A percentile compares a stretch with the other conserved stretches of the same genome.
phyloP scores from a whole-genome alignment of 331 rosid species.

The Pyracantha coccinea region DNA sequence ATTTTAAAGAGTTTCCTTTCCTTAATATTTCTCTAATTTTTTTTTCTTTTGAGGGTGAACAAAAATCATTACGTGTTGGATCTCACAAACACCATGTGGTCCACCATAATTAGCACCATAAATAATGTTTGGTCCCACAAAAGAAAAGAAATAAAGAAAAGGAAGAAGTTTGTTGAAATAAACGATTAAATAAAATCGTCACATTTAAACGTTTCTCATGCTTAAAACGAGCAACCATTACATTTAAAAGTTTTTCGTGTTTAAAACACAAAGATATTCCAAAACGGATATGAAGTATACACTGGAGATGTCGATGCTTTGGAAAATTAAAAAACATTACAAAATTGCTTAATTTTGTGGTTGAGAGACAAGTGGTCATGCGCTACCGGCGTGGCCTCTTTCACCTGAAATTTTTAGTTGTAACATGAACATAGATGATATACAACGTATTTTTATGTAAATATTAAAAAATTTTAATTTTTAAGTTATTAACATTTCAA shows the following conservation, averaged over 20 bases:
- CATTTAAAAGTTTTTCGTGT: no score
- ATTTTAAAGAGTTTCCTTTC: accelerated
- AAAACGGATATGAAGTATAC: background rate
- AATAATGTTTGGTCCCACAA: background rate
- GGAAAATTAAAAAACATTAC: background rate
- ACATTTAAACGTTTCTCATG: no score
- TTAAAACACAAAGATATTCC: background rate
- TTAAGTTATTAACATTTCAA: no score
- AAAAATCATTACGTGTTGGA: no score
- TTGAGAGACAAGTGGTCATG: background rate
- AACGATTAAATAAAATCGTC: no score
- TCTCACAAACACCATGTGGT: background rate
- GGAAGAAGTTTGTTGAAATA: background rate
- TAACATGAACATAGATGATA: no score
- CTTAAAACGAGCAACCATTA: no score
- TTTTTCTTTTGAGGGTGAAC: background rate
- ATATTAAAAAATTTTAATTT: no score
- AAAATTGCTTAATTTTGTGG: background rate
- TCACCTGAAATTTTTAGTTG: no score
- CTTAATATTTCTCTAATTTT: no score
- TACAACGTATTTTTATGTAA: no score
- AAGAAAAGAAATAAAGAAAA: background rate
- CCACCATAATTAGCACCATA: background rate
- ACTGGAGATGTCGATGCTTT: no score
- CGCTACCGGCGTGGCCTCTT: background rate